A percentile compares a stretch with the other conserved stretches of the same genome.
These are phyloP conservation scores for Mortierella sp. DNA, from an alignment of 371 early-diverging fungal genomes.

Conservation along the genomic window DNA sequence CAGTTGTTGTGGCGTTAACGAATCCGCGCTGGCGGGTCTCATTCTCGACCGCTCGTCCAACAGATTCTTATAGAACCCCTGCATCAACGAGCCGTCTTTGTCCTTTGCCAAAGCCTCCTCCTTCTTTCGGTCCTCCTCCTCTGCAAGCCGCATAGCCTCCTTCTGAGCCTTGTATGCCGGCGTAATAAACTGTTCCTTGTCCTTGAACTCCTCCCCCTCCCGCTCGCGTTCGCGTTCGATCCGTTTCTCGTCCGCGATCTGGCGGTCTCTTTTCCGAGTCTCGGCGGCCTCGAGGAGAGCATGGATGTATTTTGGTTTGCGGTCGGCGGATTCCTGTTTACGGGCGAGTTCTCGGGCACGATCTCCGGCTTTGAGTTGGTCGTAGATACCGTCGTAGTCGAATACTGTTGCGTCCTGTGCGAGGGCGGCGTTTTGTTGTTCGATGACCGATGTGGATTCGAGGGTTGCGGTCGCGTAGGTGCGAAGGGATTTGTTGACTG, in stretches of 20 bases:
- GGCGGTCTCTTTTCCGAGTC: constrained; percentile 85
- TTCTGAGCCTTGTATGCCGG: constrained; percentile 85
- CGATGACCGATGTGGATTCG: constrained; percentile 51
- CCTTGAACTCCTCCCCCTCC: constrained; percentile 78
- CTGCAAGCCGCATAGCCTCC: constrained; percentile 82
- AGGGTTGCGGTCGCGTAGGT: constrained; percentile 44
- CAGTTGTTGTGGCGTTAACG: background rate
- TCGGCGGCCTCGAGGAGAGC: constrained; percentile 82
- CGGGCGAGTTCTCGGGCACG: constrained; percentile 54
- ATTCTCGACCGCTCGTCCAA: constrained; percentile 59
- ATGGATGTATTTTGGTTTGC: constrained; percentile 85
- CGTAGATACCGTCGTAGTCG: constrained; percentile 94
- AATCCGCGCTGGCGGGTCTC: constrained; percentile 25
- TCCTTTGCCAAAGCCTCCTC: constrained; percentile 66
- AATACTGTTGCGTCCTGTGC: constrained; percentile 88
- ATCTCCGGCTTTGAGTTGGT: constrained; percentile 82
- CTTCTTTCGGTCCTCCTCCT: constrained; percentile 83
- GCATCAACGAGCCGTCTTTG: constrained; percentile 62
- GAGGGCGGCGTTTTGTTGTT: constrained; percentile 75
- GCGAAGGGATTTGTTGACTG: constrained; percentile 45
- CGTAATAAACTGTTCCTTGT: constrained; percentile 92
- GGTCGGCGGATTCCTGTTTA: constrained; percentile 39
- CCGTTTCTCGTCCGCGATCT: constrained; percentile 85
- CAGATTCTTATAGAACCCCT: constrained; percentile 67
- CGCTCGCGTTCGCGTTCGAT: constrained; percentile 82